phyloP scores from a whole-genome alignment of 306 rosid genomes.

The Argentina anserina region DNA sequence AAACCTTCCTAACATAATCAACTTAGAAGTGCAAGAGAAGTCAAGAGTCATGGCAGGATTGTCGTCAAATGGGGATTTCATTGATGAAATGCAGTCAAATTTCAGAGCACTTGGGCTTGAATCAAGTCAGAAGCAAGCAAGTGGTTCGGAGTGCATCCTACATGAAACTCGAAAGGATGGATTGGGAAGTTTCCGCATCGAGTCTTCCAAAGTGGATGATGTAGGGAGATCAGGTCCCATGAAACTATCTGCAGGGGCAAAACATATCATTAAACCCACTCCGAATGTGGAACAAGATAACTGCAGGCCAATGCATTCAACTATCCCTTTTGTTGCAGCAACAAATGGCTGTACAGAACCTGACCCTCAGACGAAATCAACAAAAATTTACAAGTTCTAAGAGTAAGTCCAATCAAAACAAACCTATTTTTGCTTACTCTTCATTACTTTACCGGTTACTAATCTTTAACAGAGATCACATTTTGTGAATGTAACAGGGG shows the following conservation, averaged over 20 bases:
- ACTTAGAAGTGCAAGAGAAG: constrained; percentile 44
- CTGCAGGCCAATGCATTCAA: constrained; percentile 40
- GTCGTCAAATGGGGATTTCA: constrained; percentile 29
- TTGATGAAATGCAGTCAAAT: constrained; percentile 32
- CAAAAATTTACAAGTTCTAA: constrained; percentile 69
- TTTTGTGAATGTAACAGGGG: constrained; percentile 25
- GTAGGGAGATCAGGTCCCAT: constrained; percentile 60
- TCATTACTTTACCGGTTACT: neutral
- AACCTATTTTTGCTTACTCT: neutral
- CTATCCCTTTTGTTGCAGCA: constrained; percentile 43
- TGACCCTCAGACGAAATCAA: constrained; percentile 55
- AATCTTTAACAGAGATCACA: constrained; percentile 18
- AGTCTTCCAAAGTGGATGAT: constrained; percentile 38
- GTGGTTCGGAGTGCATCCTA: constrained; percentile 33
- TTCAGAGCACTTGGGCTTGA: constrained; percentile 28
- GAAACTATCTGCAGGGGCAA: constrained; percentile 71
- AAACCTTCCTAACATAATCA: constrained; percentile 36
- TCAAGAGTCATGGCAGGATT: constrained; percentile 29
- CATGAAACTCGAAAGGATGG: constrained; percentile 34
- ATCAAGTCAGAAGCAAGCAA: constrained; percentile 34
- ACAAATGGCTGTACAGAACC: constrained; percentile 46
- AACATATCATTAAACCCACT: constrained; percentile 72
- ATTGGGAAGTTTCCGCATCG: constrained; percentile 31
- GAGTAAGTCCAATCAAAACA: constrained; percentile 33
- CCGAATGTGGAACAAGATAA: constrained; percentile 45